phyloP scores from a whole-genome alignment of 2,329 filamentous ascomycete species.

The Ascomycota sp. region DNA sequence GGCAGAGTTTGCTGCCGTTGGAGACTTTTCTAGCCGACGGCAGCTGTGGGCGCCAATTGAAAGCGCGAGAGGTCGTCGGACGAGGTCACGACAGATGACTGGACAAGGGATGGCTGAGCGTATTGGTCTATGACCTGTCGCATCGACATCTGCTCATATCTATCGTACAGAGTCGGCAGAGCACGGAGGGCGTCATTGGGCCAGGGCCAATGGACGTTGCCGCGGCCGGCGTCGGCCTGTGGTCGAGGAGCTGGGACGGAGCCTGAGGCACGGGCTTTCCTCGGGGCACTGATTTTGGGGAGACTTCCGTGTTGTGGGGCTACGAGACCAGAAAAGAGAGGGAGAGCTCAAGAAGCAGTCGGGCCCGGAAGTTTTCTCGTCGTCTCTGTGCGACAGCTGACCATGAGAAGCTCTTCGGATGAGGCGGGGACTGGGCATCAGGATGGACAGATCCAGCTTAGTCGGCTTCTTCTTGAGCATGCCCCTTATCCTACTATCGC shows the following conservation, averaged over 20 bases:
- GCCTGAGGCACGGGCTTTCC: neutral
- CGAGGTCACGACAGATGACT: conserved; percentile 4
- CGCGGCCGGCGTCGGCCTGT: conserved; percentile 11
- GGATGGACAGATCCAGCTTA: conserved; percentile 25
- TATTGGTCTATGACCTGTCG: conserved; percentile 17
- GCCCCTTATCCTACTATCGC: too few relatives aligned
- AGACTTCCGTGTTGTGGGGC: neutral
- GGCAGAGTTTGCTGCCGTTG: conserved; percentile 19
- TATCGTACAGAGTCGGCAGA: conserved; percentile 31
- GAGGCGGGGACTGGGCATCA: conserved; percentile 15
- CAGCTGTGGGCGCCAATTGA: too few relatives aligned
- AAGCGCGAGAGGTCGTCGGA: conserved; percentile 4
- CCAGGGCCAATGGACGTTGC: conserved; percentile 6
- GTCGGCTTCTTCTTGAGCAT: conserved; percentile 25
- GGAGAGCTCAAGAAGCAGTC: too few relatives aligned
- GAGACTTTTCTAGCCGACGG: too few relatives aligned
- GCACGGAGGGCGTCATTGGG: conserved; percentile 12
- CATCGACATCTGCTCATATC: conserved; percentile 36
- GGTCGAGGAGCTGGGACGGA: neutral
- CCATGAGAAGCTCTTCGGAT: conserved; percentile 7
- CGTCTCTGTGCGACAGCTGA: too few relatives aligned
- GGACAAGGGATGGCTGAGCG: conserved; percentile 1
- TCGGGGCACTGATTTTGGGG: neutral
- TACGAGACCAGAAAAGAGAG: neutral
- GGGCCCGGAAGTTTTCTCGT: too few relatives aligned